A percentile compares a stretch with the other conserved stretches of the same genome.
phyloP scores from a whole-genome alignment of 2,329 filamentous ascomycete genomes.

The Trichoderma sp. region DNA sequence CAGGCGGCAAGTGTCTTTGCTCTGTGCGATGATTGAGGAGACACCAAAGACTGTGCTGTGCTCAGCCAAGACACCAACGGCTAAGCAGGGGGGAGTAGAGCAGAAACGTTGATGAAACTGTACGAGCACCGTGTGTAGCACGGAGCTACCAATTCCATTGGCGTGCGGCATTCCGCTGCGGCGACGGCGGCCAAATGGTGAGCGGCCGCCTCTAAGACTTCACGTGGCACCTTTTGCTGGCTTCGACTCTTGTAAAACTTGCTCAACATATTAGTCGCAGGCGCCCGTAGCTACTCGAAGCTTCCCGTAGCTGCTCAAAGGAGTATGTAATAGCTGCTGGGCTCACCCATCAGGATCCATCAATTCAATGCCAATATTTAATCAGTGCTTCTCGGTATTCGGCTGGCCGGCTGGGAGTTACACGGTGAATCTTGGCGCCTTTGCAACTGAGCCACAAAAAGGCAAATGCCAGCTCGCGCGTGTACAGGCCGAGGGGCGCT shows the following conservation, averaged over 20 bases:
- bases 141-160: neutral
- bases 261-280: neutral
- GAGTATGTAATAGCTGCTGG: neutral
- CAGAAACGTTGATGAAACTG: neutral
- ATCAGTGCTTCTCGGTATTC: neutral
- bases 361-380: neutral
- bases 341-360: neutral
- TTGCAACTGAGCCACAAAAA: neutral
- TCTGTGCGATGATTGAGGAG: neutral
- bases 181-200: neutral
- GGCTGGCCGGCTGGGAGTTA: neutral
- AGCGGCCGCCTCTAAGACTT: neutral
- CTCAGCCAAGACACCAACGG: neutral
- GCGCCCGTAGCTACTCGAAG: neutral
- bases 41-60: neutral
- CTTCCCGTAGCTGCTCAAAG: neutral
- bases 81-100: neutral
- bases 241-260: neutral
- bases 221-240: neutral
- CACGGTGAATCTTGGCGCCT: constrained; percentile 2
- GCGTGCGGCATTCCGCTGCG: constrained; percentile 4
- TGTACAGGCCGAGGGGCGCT: neutral
- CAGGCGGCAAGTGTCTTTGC: neutral
- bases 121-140: neutral
- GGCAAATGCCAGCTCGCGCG: neutral